Evolutionary conservation across 768 basidiomycete genomes (phyloP), one percentile per base, ranked within the genome.

Genomic region (Tylopilus subfusipes): DNA sequence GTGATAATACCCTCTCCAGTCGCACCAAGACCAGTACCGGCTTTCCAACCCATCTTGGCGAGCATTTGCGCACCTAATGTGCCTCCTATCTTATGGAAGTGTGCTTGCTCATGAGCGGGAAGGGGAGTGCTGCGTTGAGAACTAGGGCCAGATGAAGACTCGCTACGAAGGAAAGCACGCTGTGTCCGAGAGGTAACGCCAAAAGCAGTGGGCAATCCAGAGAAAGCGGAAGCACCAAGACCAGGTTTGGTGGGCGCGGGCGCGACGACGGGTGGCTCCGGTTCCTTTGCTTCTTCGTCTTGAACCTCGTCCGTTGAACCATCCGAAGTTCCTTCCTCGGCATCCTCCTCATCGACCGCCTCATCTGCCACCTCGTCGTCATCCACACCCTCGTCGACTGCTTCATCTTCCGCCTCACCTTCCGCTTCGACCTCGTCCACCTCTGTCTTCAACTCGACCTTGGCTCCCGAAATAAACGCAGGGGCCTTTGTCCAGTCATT

Each of bases 41-140:
- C 75, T 65, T 85, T 77, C 96, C 97, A 99, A 9, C 97, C 97
- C 88, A 95, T 94, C 75, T 95, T 98, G 29, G 82, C 82, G 22
- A 99, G 82, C 82, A 98, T 84, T 53, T 86, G 86, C 19, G 95
- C 90, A 61, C 94, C 96, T 56, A 93, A 86, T 0, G 88, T 78
- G 16, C 83, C 80, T 39, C 81, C 76, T 13, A 98, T 77, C 62
- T 88, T 90, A 58, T 74, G 78, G 69, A 99, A 96, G 67, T 98
- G 95, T n/a, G 78, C 76, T 54, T 78, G 75, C 62, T 98, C 95
- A 18, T 77, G 63, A 1, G 82, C 72, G 19, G 80, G 81, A 19
- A 97, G 79, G 5, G 77, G 75, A 4, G 77, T 74, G 3, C 76
- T 73, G 18, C 79, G 73, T 46, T 61, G 63, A 13, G 79, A 79